These are phyloP conservation scores for Lophiostoma macrostomum DNA, from an alignment of 495 filamentous ascomycete species.

Conservation along the genomic window DNA sequence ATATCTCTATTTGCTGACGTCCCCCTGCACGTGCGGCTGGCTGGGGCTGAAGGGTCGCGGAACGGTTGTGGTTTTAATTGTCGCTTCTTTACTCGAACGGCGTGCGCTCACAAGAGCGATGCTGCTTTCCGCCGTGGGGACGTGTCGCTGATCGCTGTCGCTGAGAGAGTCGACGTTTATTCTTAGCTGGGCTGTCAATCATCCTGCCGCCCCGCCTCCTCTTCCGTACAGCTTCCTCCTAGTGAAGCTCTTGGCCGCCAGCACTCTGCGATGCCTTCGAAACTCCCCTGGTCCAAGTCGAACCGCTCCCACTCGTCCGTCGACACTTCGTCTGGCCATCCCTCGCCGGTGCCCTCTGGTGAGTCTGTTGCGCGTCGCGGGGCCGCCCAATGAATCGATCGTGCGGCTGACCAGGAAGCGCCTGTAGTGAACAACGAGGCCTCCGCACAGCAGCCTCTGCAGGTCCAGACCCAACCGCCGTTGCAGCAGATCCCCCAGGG, in stretches of 20 bases:
- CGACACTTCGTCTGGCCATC: conserved; percentile 29
- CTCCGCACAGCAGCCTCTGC: conserved; percentile 28
- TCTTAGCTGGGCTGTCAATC: conserved; percentile 23
- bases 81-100: conserved; percentile 8
- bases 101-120: conserved; percentile 11
- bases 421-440: conserved; percentile 33
- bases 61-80: conserved; percentile 2
- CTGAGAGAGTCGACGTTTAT: conserved; percentile 32
- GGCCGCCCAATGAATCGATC: conserved; percentile 2
- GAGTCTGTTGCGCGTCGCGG: conserved; percentile 25
- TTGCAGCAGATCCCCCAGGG: conserved; percentile 14
- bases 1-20: conserved; percentile 18
- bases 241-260: conserved; percentile 29
- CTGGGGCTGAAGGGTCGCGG: conserved; percentile 11
- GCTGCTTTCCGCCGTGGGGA: conserved; percentile 19
- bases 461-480: conserved; percentile 6
- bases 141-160: not conserved
- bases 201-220: conserved; percentile 8
- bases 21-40: conserved; percentile 32
- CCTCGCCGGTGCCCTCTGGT: conserved; percentile 30
- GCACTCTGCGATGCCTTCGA: conserved; percentile 34
- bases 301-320: conserved; percentile 32
- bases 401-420: conserved; percentile 33
- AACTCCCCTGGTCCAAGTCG: conserved; percentile 32
- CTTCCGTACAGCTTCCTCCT: conserved; percentile 15